Base-by-base conservation (phyloP, 345 rosid species). In the Heritiera littoralis region DNA sequence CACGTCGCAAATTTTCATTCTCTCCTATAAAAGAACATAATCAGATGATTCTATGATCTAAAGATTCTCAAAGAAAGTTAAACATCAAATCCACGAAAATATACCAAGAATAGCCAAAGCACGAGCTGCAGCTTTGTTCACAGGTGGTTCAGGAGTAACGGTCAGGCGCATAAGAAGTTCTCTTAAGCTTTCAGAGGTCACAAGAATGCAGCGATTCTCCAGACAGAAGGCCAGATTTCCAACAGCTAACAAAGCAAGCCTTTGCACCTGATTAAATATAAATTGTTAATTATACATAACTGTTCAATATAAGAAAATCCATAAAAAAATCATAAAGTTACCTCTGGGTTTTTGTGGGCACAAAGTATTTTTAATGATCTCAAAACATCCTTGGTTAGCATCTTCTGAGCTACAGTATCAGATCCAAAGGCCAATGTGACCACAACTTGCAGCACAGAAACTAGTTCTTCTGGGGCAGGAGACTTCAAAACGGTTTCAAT, bases 51-150 rank as follows among this genome's bases (percentile, higher is more conserved):
- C 18, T 14, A 35, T 59, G 49, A 46, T 69, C 2, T 11, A 78
- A 78, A 46, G 32, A 58, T 69, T 9, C 14, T 17, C 15, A 77
- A 68, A 77, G 40, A 59, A 41, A 35, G 23, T 55, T 20, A 12
- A 69, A 65, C 32, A 76, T n/a, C 41, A 66, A 46, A 61, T 18
- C 20, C 67, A 80, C 45, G 65, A 77, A 79, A 79, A 83, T 89
- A 83, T 77, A 96, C 99, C 99, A 66, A 96, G 97, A 87, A 96
- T 92, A 72, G 99, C 99, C 86, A 96, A 84, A 81, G 98, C 98
- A 81, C 99, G 95, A 76, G 97, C 98, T 6, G 99, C 98, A 69
- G 98, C 99, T 90, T 89, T 96, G 81, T 88, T 92, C 64, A 96
- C 98, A 63, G 92, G 87, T 81, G 92, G 89, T 83, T 92, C 98